phyloP scores from a whole-genome alignment of 2,329 filamentous ascomycete genomes.

The Curvularia verruculosa region DNA sequence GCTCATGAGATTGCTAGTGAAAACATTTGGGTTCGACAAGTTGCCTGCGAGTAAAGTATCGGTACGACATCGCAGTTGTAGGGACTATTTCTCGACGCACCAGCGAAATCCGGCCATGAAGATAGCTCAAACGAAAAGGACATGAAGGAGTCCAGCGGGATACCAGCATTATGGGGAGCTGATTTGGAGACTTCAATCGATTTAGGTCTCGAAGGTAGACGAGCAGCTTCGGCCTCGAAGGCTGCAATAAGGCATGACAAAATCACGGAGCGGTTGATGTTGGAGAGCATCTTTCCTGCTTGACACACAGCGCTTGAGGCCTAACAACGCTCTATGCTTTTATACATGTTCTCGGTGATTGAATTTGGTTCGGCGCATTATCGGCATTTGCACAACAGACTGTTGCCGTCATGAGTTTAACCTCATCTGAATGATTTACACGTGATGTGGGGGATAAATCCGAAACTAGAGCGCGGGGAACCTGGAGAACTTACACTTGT shows the following conservation, averaged over 20 bases:
- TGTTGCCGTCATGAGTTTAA: background rate
- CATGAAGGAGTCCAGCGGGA: slow-evolving; percentile 10
- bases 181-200: slow-evolving; percentile 1
- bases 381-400: slow-evolving; percentile 2
- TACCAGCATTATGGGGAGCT: slow-evolving; percentile 1
- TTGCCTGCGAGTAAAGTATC: slow-evolving; percentile 50
- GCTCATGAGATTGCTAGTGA: slow-evolving; percentile 64
- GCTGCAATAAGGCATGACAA: slow-evolving; percentile 1
- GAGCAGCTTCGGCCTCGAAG: slow-evolving; percentile 1
- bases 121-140: slow-evolving; percentile 11
- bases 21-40: slow-evolving; percentile 61
- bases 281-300: background rate
- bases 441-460: background rate
- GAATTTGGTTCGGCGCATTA: background rate
- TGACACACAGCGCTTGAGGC: background rate
- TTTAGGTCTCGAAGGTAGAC: background rate
- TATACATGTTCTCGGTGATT: slow-evolving; percentile 6
- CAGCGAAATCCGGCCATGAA: slow-evolving; percentile 13
- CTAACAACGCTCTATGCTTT: background rate
- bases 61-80: background rate
- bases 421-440: background rate
- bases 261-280: background rate
- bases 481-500: background rate
- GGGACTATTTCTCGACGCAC: background rate
- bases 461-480: background rate